A percentile compares a stretch with the other conserved stretches of the same genome.
Evolutionary conservation across 192 early-diverging fungal species (phyloP).

Genomic region (Mortierella antarctica): DNA sequence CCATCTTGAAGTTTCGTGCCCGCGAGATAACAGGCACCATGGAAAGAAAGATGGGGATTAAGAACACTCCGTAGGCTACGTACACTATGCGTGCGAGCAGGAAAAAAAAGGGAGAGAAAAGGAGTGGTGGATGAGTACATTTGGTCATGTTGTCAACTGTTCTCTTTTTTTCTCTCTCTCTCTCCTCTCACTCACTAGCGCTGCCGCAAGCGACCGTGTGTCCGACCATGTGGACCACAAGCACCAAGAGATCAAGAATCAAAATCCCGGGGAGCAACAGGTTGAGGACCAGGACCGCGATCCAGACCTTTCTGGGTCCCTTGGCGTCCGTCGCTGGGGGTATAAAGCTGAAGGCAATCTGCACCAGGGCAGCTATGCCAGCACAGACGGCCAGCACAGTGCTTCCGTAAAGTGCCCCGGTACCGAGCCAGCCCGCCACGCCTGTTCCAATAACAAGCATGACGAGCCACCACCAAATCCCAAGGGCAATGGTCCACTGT

Average conservation of each 20-base stretch:
- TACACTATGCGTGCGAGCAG: slow-evolving; percentile 18
- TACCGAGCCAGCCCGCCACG: slow-evolving; percentile 23
- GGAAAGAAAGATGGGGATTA: slow-evolving; percentile 27
- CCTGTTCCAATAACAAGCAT: slow-evolving; percentile 17
- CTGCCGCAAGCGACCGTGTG: slow-evolving; percentile 28
- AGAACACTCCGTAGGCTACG: slow-evolving; percentile 16
- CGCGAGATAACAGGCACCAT: slow-evolving; percentile 28
- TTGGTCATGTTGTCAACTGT: neutral
- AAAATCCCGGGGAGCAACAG: slow-evolving; percentile 18
- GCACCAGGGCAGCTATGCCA: slow-evolving; percentile 29
- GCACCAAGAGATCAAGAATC: slow-evolving; percentile 13
- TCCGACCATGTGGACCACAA: slow-evolving; percentile 5
- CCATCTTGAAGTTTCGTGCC: slow-evolving; percentile 33
- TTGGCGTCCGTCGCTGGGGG: neutral
- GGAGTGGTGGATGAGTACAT: neutral
- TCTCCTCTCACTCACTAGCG: slow-evolving; percentile 14
- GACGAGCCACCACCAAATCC: slow-evolving; percentile 46
- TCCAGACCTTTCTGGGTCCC: slow-evolving; percentile 12
- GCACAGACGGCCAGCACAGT: slow-evolving; percentile 14
- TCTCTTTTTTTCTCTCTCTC: no score
- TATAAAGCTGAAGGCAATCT: slow-evolving; percentile 16
- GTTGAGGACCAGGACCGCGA: slow-evolving; percentile 6
- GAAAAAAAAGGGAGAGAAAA: slow-evolving; percentile 1
- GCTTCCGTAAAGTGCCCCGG: slow-evolving; percentile 35
- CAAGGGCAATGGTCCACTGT: slow-evolving; percentile 43